Evolutionary conservation across 202 grass and related monocot genomes (phyloP).

Genomic region (Tripidium arundinaceum): DNA sequence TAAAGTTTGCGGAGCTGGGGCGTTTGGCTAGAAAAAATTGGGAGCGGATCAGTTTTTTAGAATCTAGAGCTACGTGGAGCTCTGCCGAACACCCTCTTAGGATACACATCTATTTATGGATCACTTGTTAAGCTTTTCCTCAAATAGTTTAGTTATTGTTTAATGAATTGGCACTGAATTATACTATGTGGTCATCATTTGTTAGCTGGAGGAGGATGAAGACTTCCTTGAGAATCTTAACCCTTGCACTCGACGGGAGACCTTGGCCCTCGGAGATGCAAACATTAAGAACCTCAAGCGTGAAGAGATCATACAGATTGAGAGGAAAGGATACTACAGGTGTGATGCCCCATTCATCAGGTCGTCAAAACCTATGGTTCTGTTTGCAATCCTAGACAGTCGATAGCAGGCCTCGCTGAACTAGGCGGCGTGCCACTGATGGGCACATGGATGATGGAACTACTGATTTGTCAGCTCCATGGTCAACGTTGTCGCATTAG

Average conservation of each 20-base stretch:
- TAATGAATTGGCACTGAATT: background rate
- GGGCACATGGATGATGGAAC: background rate
- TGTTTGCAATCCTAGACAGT: conserved; percentile 77
- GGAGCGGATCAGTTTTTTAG: too few relatives aligned
- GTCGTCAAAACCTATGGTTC: conserved; percentile 56
- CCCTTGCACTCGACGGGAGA: conserved; percentile 61
- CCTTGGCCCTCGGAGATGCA: conserved; percentile 55
- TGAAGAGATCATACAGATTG: conserved; percentile 68
- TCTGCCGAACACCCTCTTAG: too few relatives aligned
- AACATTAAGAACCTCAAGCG: conserved; percentile 73
- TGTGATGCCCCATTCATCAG: conserved; percentile 66
- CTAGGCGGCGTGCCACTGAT: background rate
- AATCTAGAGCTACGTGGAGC: too few relatives aligned
- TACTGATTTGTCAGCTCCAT: background rate
- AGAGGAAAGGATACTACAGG: conserved; percentile 80
- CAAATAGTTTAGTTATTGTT: background rate
- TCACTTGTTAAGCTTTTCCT: background rate
- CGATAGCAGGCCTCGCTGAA: conserved; percentile 53
- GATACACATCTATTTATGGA: background rate
- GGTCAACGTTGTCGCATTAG: too few relatives aligned
- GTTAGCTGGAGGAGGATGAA: conserved; percentile 76
- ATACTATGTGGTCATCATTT: background rate
- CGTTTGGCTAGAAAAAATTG: too few relatives aligned
- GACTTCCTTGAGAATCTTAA: conserved; percentile 81
- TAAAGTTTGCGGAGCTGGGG: too few relatives aligned